Conservation (phyloP, 345 rosid species). For the Sonneratia caseolaris region DNA sequence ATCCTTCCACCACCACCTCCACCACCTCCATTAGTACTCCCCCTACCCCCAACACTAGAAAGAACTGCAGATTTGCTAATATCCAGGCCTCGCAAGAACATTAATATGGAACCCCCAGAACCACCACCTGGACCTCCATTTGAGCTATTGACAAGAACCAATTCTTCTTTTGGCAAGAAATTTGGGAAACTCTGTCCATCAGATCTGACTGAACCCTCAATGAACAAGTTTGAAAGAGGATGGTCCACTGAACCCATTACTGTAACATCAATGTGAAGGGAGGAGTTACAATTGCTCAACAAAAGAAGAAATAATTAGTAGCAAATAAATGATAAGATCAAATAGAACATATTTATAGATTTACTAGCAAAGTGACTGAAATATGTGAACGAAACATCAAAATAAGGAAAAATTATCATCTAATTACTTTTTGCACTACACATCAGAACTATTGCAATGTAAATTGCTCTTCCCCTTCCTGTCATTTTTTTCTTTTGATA, state of each 20-base stretch:
- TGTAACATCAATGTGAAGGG: constrained; percentile 24
- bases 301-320: neutral
- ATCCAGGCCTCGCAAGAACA: constrained; percentile 59
- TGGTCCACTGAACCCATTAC: constrained; percentile 96
- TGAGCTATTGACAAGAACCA: constrained; percentile 18
- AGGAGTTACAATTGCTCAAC: neutral
- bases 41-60: constrained; percentile 86
- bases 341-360: neutral
- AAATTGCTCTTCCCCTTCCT: neutral
- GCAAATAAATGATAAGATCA: neutral
- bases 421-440: neutral
- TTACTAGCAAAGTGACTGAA: neutral
- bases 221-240: constrained; percentile 70
- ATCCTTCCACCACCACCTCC: constrained; percentile 99
- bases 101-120: constrained; percentile 86
- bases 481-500: too few relatives aligned
- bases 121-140: constrained; percentile 78
- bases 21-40: constrained; percentile 69
- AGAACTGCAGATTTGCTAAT: constrained; percentile 57
- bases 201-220: constrained; percentile 66
- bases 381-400: neutral
- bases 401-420: neutral
- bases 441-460: neutral
- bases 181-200: constrained; percentile 72
- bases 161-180: constrained; percentile 18